These are phyloP conservation scores for Polytrichum commune DNA, from an alignment of 225 moss, liverwort and hornwort genomes.

Conservation along the genomic window DNA sequence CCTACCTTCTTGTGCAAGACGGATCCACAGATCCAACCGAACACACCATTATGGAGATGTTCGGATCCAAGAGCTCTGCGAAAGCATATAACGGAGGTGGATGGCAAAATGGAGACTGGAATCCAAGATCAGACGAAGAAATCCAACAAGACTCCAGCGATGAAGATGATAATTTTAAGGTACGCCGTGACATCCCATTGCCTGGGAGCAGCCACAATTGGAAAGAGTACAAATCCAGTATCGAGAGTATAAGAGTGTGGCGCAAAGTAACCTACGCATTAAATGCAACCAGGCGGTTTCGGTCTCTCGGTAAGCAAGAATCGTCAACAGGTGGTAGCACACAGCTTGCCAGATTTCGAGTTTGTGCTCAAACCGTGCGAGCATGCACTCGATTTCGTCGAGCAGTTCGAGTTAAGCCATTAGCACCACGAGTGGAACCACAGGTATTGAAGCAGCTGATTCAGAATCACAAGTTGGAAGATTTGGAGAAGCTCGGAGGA, in stretches of 20 bases:
- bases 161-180: too few species aligned
- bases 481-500: slow-evolving; percentile 20
- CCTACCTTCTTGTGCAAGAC: too few species aligned
- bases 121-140: too few species aligned
- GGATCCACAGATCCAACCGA: too few species aligned
- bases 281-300: slow-evolving; percentile 1
- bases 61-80: too few species aligned
- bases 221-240: neutral
- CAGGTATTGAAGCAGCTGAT: slow-evolving; percentile 1
- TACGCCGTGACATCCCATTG: neutral
- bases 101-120: too few species aligned
- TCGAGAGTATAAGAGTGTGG: neutral
- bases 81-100: too few species aligned
- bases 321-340: neutral
- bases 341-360: neutral
- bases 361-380: neutral
- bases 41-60: too few species aligned
- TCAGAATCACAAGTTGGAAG: slow-evolving; percentile 9
- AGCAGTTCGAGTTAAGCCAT: neutral
- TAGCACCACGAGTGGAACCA: neutral
- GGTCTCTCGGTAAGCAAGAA: neutral
- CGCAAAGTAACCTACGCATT: neutral
- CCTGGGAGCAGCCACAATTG: neutral
- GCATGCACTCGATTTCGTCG: neutral
- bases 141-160: too few species aligned